Evolutionary conservation across 2,329 filamentous ascomycete species (phyloP).

Genomic region (Fusarium mangiferae): DNA sequence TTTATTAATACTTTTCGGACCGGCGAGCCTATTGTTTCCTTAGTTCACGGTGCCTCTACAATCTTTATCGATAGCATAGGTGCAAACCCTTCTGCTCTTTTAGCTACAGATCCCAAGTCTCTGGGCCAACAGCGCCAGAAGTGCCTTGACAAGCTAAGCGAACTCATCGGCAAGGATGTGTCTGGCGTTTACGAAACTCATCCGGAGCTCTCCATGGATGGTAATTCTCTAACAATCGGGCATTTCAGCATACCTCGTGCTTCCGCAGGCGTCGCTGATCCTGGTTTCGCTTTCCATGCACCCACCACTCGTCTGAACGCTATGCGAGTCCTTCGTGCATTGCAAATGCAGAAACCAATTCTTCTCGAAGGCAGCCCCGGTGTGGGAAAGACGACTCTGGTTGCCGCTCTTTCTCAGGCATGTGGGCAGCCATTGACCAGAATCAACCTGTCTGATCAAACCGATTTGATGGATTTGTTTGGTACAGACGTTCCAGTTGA

Average conservation of each 20-base stretch:
- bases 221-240: constrained; percentile 71
- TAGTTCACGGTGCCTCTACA: constrained; percentile 89
- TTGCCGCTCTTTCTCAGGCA: constrained; percentile 83
- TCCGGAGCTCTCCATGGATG: constrained; percentile 66
- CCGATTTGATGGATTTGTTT: constrained; percentile 96
- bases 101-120: constrained; percentile 76
- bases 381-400: constrained; percentile 95
- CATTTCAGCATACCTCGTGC: constrained; percentile 73
- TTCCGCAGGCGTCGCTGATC: constrained; percentile 52
- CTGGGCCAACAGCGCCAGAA: constrained; percentile 76
- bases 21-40: constrained; percentile 56
- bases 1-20: constrained; percentile 80
- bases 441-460: constrained; percentile 98
- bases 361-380: constrained; percentile 97
- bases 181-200: constrained; percentile 71
- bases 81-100: constrained; percentile 89
- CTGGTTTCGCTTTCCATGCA: constrained; percentile 76
- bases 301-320: constrained; percentile 91
- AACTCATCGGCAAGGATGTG: constrained; percentile 73
- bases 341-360: constrained; percentile 91
- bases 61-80: constrained; percentile 96
- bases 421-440: constrained; percentile 86
- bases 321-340: constrained; percentile 88
- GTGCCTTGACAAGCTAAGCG: constrained; percentile 78
- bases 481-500: constrained; percentile 96